A percentile compares a stretch with the other conserved stretches of the same genome.
Conservation (phyloP, 169 alveolate genomes). For the Plasmodium relictum region DNA sequence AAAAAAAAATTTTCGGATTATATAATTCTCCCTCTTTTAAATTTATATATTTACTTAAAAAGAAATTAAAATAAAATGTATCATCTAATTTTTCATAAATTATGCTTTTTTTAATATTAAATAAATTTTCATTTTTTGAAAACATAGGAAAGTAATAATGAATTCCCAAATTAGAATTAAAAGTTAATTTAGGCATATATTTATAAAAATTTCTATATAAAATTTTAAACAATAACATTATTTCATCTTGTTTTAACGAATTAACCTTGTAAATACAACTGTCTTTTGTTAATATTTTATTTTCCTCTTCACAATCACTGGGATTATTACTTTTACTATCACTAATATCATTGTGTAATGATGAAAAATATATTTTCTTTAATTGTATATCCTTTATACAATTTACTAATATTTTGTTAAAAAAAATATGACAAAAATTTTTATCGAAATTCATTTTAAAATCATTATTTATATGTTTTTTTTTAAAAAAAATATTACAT, state of each 20-base stretch:
- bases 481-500: constrained; percentile 28
- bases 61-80: constrained; percentile 5
- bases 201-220: constrained; percentile 24
- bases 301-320: no score
- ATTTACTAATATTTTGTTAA: constrained; percentile 6
- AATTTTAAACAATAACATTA: constrained; percentile 10
- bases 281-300: no score
- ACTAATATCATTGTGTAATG: no score
- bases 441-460: constrained; percentile 24
- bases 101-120: background rate
- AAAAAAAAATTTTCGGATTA: constrained; percentile 19
- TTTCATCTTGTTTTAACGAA: constrained; percentile 3
- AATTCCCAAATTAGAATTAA: constrained; percentile 11
- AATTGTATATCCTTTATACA: constrained; percentile 22
- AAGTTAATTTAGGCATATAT: constrained; percentile 3
- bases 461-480: background rate
- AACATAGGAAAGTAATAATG: background rate
- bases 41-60: background rate
- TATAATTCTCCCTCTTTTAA: background rate
- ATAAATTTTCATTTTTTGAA: background rate
- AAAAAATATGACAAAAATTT: constrained; percentile 3
- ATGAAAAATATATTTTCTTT: background rate
- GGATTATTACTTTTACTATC: no score
- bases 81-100: background rate
- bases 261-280: no score